These are phyloP conservation scores for Aspergillus biplanus DNA, from an alignment of 495 filamentous ascomycete genomes.

Conservation along the genomic window DNA sequence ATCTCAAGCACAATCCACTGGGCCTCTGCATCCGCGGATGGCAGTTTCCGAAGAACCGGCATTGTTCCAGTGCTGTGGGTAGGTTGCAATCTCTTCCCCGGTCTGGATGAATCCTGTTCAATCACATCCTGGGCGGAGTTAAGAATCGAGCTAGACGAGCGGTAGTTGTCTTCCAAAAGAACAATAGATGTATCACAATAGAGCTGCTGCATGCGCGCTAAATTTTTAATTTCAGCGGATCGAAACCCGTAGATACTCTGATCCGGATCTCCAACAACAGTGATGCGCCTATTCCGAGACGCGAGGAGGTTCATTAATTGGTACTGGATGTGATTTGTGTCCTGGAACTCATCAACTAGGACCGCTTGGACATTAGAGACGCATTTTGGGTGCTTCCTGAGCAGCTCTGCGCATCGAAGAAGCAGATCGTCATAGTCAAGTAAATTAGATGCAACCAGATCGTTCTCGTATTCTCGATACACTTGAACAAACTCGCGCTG, in stretches of 20 bases:
- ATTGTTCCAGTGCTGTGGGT: constrained; percentile 81
- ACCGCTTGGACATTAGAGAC: constrained; percentile 91
- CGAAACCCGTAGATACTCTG: constrained; percentile 99
- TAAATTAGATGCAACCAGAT: constrained; percentile 75
- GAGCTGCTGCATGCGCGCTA: constrained; percentile 73
- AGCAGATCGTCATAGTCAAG: constrained; percentile 97
- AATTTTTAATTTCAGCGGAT: constrained; percentile 93
- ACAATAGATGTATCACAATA: constrained; percentile 81
- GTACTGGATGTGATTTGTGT: constrained; percentile 95
- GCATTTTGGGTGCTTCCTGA: constrained; percentile 77
- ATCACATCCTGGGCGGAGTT: constrained; percentile 82
- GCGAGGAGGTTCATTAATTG: constrained; percentile 93
- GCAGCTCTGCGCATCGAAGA: constrained; percentile 78
- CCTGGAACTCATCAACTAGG: constrained; percentile 97
- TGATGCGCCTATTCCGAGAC: constrained; percentile 70
- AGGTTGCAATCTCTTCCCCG: constrained; percentile 74
- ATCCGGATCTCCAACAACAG: constrained; percentile 95
- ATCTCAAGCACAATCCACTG: constrained; percentile 91
- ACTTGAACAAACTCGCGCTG: constrained; percentile 75
- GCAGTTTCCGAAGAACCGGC: constrained; percentile 81
- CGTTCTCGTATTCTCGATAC: constrained; percentile 77
- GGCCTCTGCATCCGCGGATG: constrained; percentile 74
- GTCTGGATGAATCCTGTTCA: constrained; percentile 83
- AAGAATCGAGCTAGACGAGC: constrained; percentile 90
- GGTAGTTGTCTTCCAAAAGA: constrained; percentile 93